Evolutionary conservation across 148 eudicot species (phyloP).

Genomic region (Linanthus parryae): DNA sequence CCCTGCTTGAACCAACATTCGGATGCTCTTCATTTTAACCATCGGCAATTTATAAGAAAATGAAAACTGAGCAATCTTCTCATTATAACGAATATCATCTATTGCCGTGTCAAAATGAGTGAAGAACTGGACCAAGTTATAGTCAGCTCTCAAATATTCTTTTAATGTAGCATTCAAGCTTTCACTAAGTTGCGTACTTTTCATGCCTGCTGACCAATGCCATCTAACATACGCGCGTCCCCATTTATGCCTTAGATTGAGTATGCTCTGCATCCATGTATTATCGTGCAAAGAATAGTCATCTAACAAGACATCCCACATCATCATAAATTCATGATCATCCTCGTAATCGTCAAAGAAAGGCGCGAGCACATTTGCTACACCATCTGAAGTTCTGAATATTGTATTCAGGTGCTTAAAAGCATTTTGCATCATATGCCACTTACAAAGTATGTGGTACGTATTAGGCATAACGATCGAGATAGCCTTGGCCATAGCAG

Average conservation of each 20-base stretch:
- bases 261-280: not conserved
- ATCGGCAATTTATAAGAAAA: not conserved
- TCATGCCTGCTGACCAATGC: too few species aligned
- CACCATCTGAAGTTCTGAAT: not conserved
- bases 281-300: not conserved
- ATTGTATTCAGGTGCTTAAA: not conserved
- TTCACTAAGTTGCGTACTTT: too few species aligned
- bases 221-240: not conserved
- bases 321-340: not conserved
- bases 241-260: not conserved
- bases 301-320: not conserved
- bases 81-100: not conserved
- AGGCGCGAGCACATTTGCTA: not conserved
- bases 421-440: too few species aligned
- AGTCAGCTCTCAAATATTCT: not conserved
- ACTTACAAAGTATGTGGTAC: not conserved
- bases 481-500: too few species aligned
- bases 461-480: too few species aligned
- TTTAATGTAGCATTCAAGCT: too few species aligned
- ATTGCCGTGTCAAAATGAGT: slow-evolving; percentile 1
- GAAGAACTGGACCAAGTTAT: too few species aligned
- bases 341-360: not conserved
- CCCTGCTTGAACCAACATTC: not conserved
- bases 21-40: not conserved
- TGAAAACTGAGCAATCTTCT: not conserved